Base-by-base conservation (phyloP, 768 basidiomycete genomes). In the Pisolithus marmoratus region DNA sequence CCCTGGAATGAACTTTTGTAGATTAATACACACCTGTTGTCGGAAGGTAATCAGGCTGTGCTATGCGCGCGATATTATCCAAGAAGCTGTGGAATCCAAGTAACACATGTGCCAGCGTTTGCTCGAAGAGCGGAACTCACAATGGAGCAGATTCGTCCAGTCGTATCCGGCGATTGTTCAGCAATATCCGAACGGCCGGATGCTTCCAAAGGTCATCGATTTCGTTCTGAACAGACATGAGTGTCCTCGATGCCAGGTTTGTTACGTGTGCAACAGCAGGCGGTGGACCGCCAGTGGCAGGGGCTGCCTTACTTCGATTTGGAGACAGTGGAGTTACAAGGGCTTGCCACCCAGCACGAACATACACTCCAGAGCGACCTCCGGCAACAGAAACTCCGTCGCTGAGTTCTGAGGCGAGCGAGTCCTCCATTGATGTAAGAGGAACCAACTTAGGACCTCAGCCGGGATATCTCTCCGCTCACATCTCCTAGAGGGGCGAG, bases 61-160 rank as follows among this genome's bases (percentile, higher is more conserved):
- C 74, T 48, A 92, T 83, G 34, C 87, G 81, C 34, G 72, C 72
- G 5, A 90, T 74, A 53, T 77, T 76, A 51, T 80, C 74, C 53
- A 92, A 63, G 67, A 91, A 92, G 66, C 89, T 91, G 53, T 6
- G 37, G 38, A 26, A 56, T 20, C 8, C 14, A 15, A 8, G 34
- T 47, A 3, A 36, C 5, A 45, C 23, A 58, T 53, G 37, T 34
- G 26, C 53, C 37, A 51, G 4, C 9, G 14, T n/a, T 26, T 22
- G 5, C 36, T 8, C 11, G 24, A 40, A 34, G 45, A 38, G 14
- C 27, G 46, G 20, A 6, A 56, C 85, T 62, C 63, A 91, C 89
- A 85, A 90, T 24, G 82, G 70, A 3, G 84, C 85, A 11, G 84
- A 86, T 61, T 92, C 89, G 51, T 90, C 85, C 5, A 91, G 72